phyloP scores from a whole-genome alignment of 2,329 filamentous ascomycete species.

The Claviceps sp. region DNA sequence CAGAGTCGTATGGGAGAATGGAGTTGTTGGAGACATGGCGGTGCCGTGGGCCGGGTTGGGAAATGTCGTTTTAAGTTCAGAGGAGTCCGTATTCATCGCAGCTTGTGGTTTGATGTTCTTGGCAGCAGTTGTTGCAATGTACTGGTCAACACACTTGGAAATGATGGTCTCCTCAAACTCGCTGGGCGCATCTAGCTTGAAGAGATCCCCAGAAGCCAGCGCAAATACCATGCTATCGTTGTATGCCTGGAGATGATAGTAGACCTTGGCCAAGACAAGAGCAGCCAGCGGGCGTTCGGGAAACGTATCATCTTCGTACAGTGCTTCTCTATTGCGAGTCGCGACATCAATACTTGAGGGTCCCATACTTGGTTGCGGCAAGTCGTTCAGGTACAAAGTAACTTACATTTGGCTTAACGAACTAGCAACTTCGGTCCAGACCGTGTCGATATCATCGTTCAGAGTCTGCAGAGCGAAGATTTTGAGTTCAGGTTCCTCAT shows the following conservation, averaged over 20 bases:
- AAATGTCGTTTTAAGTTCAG: conserved; percentile 72
- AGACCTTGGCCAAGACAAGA: conserved; percentile 91
- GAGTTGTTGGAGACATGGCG: conserved; percentile 77
- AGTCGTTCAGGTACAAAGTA: background rate
- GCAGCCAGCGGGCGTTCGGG: conserved; percentile 89
- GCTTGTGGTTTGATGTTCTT: conserved; percentile 33
- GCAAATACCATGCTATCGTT: conserved; percentile 99
- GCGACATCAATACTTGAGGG: background rate
- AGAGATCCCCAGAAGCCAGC: conserved; percentile 83
- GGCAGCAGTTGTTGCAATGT: conserved; percentile 61
- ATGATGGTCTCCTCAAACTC: conserved; percentile 99
- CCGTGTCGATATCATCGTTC: conserved; percentile 89
- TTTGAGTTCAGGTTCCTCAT: conserved; percentile 88
- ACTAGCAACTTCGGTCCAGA: conserved; percentile 95
- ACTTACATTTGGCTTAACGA: conserved; percentile 82
- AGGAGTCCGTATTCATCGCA: conserved; percentile 35
- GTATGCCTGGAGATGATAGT: conserved; percentile 97
- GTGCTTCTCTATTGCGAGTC: conserved; percentile 58
- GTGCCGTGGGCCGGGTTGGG: conserved; percentile 54
- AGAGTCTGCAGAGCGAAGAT: conserved; percentile 89
- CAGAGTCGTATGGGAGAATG: conserved; percentile 85
- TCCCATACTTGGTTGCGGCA: background rate
- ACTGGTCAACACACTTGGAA: conserved; percentile 95
- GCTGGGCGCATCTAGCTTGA: conserved; percentile 79
- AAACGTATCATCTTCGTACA: conserved; percentile 94